These are phyloP conservation scores for Xylaria bambusicola DNA, from an alignment of 495 filamentous ascomycete genomes.

Conservation along the genomic window DNA sequence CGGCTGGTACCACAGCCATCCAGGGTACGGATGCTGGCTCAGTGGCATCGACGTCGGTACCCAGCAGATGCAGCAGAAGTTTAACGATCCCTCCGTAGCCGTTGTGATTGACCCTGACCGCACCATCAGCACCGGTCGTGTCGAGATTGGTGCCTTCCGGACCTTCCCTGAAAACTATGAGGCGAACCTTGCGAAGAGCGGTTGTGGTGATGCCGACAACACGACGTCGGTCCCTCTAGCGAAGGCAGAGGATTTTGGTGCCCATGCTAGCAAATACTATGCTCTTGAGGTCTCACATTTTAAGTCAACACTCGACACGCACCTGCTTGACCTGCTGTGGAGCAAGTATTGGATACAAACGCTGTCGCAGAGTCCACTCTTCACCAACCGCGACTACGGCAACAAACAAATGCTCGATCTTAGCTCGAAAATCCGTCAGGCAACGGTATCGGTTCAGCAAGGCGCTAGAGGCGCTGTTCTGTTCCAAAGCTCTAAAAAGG, in stretches of 20 bases:
- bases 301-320: conserved; percentile 84
- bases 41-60: conserved; percentile 94
- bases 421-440: conserved; percentile 72
- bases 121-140: conserved; percentile 90
- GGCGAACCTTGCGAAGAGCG: neutral
- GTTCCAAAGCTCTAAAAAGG: conserved; percentile 14
- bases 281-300: conserved; percentile 87
- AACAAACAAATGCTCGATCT: conserved; percentile 92
- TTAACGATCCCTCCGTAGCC: conserved; percentile 87
- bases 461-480: conserved; percentile 21
- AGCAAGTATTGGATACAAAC: conserved; percentile 99
- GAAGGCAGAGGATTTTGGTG: conserved; percentile 96
- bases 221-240: conserved; percentile 71
- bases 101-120: conserved; percentile 97
- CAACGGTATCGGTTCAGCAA: conserved; percentile 51
- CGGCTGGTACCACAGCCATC: conserved; percentile 98
- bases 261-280: conserved; percentile 88
- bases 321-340: conserved; percentile 87
- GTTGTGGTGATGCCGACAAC: neutral
- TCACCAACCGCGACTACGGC: conserved; percentile 89
- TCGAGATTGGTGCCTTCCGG: conserved; percentile 96
- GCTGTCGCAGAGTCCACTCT: conserved; percentile 89
- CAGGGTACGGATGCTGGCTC: conserved; percentile 98
- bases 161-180: conserved; percentile 83
- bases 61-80: conserved; percentile 77